Conservation (phyloP, 352 stramenopile genomes). For the Peronospora belbahrii region DNA sequence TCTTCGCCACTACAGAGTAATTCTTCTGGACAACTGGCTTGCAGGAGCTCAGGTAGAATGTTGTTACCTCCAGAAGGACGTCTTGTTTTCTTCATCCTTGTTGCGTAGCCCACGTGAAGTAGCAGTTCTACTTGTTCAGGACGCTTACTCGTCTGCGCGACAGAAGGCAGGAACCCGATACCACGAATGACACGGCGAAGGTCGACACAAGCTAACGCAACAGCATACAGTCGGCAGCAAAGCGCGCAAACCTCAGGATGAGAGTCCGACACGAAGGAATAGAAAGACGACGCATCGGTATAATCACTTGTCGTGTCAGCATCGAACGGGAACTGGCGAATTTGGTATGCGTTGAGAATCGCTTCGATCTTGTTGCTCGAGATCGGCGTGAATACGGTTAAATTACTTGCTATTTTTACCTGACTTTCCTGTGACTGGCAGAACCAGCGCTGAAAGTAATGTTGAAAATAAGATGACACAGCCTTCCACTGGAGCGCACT, state of each 20-base stretch:
- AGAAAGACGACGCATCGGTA: conserved; percentile 75
- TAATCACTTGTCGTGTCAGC: conserved; percentile 63
- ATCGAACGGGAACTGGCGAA: conserved; percentile 71
- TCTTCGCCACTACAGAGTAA: conserved; percentile 47
- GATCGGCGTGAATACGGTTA: conserved; percentile 11
- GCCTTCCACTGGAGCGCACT: conserved; percentile 42
- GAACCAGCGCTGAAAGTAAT: conserved; percentile 72
- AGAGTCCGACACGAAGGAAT: conserved; percentile 76
- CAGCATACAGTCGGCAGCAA: conserved; percentile 67
- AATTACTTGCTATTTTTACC: neutral
- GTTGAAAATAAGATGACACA: conserved; percentile 52
- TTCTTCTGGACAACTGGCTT: conserved; percentile 26
- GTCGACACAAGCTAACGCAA: conserved; percentile 52
- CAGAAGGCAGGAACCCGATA: conserved; percentile 52
- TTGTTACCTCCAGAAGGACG: neutral
- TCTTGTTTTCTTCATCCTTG: conserved; percentile 32
- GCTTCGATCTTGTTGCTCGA: conserved; percentile 31
- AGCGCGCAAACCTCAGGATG: conserved; percentile 73
- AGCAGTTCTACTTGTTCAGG: conserved; percentile 47
- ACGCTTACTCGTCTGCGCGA: conserved; percentile 40
- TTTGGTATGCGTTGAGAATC: conserved; percentile 55
- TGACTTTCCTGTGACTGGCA: conserved; percentile 11
- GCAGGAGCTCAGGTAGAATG: conserved; percentile 17
- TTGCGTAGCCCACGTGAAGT: conserved; percentile 64
- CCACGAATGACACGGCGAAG: conserved; percentile 46